Base-by-base conservation (phyloP, 2,329 filamentous ascomycete species). In the Aspergillus luchuensis region DNA sequence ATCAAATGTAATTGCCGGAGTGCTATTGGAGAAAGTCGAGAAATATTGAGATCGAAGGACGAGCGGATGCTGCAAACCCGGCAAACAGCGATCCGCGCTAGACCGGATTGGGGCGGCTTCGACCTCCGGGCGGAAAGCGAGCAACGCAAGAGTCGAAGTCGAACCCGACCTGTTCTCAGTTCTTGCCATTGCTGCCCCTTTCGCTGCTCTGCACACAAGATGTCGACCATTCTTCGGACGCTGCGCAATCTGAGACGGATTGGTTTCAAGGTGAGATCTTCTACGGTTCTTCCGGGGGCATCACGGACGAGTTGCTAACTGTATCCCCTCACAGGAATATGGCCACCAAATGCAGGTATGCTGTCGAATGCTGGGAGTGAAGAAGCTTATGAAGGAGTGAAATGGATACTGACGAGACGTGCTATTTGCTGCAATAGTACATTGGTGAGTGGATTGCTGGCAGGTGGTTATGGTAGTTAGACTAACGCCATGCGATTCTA, bases 201-300 rank as follows among this genome's bases (percentile, higher is more conserved):
- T n/a, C 19, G 58, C 60, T 63, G 65, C 64, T 67, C 63, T 64
- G 69, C 39, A 62, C 57, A 62, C 75, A 80, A 84, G 77, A 99
- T 99, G 95, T 98, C 95, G 83, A 97, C 92, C 63, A 82, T 97
- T 72, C 79, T 88, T 68, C 89, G 95, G 80, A 97, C 94, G 25
- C 80, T 97, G 74, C 85, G 88, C 79, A 96, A 97, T 78, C 77
- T 97, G 75, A 89, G 92, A 83, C 89, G 87, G 81, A 87, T 96
- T 76, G 95, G 95, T 58, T 74, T 97, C 74, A 96, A 93, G 89
- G 92, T 92, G 79, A 15, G 56, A 30, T 36, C 48, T 30, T 13
- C 7, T 21, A 8, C 39, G 25, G 17, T 8, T 8, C 48, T 41
- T 67, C 33, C 47, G 61, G 59, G 69, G 70, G 11, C 28, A 38